Base-by-base conservation (phyloP, 2,329 filamentous ascomycete genomes). In the Colletotrichum endophyticum region DNA sequence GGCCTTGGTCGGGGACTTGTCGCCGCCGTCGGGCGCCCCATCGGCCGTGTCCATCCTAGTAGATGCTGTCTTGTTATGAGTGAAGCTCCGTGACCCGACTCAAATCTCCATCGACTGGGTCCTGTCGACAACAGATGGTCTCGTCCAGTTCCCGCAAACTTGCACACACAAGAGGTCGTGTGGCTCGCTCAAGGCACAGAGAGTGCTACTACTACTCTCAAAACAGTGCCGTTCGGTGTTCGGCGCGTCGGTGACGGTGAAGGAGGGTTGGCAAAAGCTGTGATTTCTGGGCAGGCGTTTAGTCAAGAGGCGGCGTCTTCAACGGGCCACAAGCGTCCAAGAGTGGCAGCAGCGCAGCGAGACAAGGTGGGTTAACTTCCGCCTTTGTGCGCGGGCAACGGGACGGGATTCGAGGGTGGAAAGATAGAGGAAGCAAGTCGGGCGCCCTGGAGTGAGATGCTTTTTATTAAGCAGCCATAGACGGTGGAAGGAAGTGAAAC, bases 401-500 rank as follows among this genome's bases (percentile, higher is more conserved):
- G 57, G 66, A 30, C 39, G 39, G 39, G 39, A 19, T 44, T 76
- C 32, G 62, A 75, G 44, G 61, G 30, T 39, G 64, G 67, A 61
- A 70, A 44, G 61, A 3, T 66, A 57, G 32, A 63, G 66, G 44
- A 70, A 53, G 27, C 30, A 66, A 57, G 56, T 69, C 22, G 61
- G 66, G 49, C 53, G 39, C 30, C 34, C 19, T 75, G 57, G 75
- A 22, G 56, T 19, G 57, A 70, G 66, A 66, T 75, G 72, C 49
- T 75, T 77, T 74, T 77, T 71, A 70, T 75, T 57, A 67, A 74
- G 61, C 70, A 71, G 73, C 69, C 70, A 73, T 71, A 56, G 76
- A 69, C 44, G 70, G 70, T 69, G 70, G 64, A 78, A 72, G 73
- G 78, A 79, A 83, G 80, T 83, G 83, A 84, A 84, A 85, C 84